Conservation (phyloP, 2,329 filamentous ascomycete genomes). For the Penicillium verrucosum region DNA sequence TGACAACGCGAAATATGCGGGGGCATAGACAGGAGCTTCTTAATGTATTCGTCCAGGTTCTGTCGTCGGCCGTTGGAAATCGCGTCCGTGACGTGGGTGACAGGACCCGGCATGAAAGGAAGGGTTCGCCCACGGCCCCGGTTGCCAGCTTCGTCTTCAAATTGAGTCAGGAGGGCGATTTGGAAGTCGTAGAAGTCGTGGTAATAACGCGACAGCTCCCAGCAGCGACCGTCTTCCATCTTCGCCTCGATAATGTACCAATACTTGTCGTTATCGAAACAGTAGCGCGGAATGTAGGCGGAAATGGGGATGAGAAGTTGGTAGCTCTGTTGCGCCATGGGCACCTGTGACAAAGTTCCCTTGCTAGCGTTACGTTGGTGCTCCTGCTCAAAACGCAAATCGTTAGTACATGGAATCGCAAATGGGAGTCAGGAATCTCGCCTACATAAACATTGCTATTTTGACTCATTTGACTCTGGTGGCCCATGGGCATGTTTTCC, state of each 20-base stretch:
- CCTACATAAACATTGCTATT: slow-evolving; percentile 52
- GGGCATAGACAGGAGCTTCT: slow-evolving; percentile 80
- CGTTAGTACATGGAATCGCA: not conserved
- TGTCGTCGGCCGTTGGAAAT: slow-evolving; percentile 91
- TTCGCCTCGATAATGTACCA: slow-evolving; percentile 96
- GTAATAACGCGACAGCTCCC: slow-evolving; percentile 92
- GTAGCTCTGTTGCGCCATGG: slow-evolving; percentile 46
- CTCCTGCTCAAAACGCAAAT: slow-evolving; percentile 16
- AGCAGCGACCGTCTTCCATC: slow-evolving; percentile 84
- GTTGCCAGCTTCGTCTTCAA: slow-evolving; percentile 89
- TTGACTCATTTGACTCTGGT: slow-evolving; percentile 52
- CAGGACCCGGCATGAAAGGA: slow-evolving; percentile 96
- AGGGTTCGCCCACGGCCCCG: slow-evolving; percentile 75
- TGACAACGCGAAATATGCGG: slow-evolving; percentile 79
- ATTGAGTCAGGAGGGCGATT: slow-evolving; percentile 86
- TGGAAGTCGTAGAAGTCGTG: slow-evolving; percentile 99
- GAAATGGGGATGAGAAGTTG: slow-evolving; percentile 69
- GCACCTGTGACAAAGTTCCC: slow-evolving; percentile 27
- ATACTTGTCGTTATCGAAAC: slow-evolving; percentile 95
- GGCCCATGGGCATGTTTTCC: slow-evolving; percentile 72
- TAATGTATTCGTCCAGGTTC: slow-evolving; percentile 93
- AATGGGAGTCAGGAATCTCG: slow-evolving; percentile 5
- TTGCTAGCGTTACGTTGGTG: slow-evolving; percentile 43
- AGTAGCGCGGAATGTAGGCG: slow-evolving; percentile 86
- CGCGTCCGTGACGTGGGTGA: slow-evolving; percentile 96